phyloP scores from a whole-genome alignment of 169 alveolate species.

The Haemoproteus tartakovskyi region DNA sequence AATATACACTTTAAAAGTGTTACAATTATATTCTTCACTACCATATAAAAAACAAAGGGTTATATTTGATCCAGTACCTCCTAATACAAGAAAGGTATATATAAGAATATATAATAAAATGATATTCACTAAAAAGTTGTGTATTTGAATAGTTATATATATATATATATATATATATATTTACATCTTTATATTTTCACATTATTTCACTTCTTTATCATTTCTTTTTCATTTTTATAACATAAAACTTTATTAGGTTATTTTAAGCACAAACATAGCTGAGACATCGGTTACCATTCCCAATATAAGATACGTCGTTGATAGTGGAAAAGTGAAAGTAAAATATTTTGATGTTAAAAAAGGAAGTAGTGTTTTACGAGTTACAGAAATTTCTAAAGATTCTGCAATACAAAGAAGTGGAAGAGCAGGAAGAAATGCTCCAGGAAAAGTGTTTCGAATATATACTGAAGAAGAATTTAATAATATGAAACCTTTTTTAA shows the following conservation, averaged over 20 bases:
- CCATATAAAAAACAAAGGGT: constrained; percentile 70
- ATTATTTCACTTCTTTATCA: no score
- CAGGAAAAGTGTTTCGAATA: constrained; percentile 97
- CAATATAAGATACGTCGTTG: constrained; percentile 93
- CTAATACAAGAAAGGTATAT: no score
- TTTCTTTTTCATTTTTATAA: no score
- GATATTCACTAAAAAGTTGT: no score
- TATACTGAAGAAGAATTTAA: constrained; percentile 95
- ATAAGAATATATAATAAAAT: no score
- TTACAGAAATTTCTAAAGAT: constrained; percentile 89
- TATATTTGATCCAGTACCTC: no score
- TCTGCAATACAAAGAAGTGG: constrained; percentile 97
- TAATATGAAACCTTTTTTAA: constrained; percentile 94
- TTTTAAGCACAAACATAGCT: constrained; percentile 98
- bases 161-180: no score
- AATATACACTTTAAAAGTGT: constrained; percentile 65
- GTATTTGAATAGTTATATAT: no score
- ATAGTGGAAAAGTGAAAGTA: constrained; percentile 94
- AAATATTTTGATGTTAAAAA: constrained; percentile 83
- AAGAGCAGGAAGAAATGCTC: constrained; percentile 98
- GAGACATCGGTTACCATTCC: constrained; percentile 99
- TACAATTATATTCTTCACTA: constrained; percentile 86
- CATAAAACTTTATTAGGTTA: no score
- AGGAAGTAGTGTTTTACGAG: constrained; percentile 86
- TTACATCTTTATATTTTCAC: no score